phyloP scores from a whole-genome alignment of 345 rosid genomes.

The Cardiospermum halicacabum region DNA sequence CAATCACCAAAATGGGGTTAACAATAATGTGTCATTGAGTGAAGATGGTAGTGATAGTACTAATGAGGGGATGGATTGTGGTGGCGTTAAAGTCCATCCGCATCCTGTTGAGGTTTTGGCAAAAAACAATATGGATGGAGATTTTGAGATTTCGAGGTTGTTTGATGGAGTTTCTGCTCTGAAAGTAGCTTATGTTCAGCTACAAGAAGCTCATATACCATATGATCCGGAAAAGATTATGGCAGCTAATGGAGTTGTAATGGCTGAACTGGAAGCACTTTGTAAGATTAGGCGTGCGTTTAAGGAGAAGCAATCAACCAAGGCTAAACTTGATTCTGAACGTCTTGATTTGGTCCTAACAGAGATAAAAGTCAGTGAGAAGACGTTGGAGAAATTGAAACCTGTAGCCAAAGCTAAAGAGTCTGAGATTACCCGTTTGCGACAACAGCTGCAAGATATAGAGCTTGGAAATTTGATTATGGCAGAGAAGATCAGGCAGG shows the following conservation, averaged over 20 bases:
- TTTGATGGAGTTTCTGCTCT: slow-evolving; percentile 43
- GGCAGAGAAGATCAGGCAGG: slow-evolving; percentile 27
- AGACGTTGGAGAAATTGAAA: slow-evolving; percentile 36
- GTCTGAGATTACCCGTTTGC: slow-evolving; percentile 30
- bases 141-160: slow-evolving; percentile 31
- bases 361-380: slow-evolving; percentile 35
- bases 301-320: slow-evolving; percentile 22
- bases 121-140: slow-evolving; percentile 20
- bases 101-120: slow-evolving; percentile 17
- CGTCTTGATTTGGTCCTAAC: slow-evolving; percentile 24
- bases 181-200: slow-evolving; percentile 47
- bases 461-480: slow-evolving; percentile 25
- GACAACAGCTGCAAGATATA: slow-evolving; percentile 29
- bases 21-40: slow-evolving; percentile 11
- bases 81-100: slow-evolving; percentile 28
- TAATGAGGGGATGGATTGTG: slow-evolving; percentile 24
- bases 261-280: slow-evolving; percentile 43
- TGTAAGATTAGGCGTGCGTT: slow-evolving; percentile 31
- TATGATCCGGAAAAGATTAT: slow-evolving; percentile 48
- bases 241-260: slow-evolving; percentile 47
- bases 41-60: slow-evolving; percentile 28
- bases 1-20: slow-evolving; percentile 1
- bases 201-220: slow-evolving; percentile 60
- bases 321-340: slow-evolving; percentile 24
- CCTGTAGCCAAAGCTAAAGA: slow-evolving; percentile 29